Conservation (phyloP, 2,329 filamentous ascomycete species). For the Curvularia spicifera region DNA sequence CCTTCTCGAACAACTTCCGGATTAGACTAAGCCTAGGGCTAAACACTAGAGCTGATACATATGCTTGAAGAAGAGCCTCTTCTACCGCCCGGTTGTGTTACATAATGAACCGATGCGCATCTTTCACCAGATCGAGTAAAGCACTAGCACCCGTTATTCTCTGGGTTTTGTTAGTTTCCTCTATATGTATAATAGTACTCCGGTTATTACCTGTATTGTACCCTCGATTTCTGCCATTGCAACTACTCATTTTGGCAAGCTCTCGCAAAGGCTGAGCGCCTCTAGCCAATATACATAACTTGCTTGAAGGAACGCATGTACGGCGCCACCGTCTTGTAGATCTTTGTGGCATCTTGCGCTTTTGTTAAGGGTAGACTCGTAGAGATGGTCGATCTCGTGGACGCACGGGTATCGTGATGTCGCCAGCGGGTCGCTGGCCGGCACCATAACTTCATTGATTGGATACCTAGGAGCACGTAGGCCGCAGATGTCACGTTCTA, state of each 20-base stretch:
- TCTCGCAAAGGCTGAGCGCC: conserved; percentile 16
- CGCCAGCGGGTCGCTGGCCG: conserved; percentile 34
- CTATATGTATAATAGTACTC: background rate
- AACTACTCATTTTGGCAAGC: conserved; percentile 7
- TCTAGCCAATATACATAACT: background rate
- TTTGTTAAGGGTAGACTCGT: too few species aligned
- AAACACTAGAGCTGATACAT: conserved; percentile 8
- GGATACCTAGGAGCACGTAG: conserved; percentile 17
- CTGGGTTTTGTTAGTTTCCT: background rate
- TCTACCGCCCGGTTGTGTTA: conserved; percentile 22
- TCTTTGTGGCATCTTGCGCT: conserved; percentile 32
- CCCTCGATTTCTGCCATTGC: conserved; percentile 11
- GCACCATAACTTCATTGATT: conserved; percentile 24
- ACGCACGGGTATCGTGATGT: conserved; percentile 29
- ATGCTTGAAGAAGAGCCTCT: conserved; percentile 12
- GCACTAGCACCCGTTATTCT: background rate
- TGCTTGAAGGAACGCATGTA: conserved; percentile 13
- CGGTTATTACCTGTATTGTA: background rate
- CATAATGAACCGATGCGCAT: conserved; percentile 27
- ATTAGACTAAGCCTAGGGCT: background rate
- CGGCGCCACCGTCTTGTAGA: conserved; percentile 5
- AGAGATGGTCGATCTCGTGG: conserved; percentile 3
- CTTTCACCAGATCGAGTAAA: conserved; percentile 13
- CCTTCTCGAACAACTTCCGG: background rate
- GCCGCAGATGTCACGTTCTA: conserved; percentile 27